A percentile compares a stretch with the other conserved stretches of the same genome.
phyloP scores from a whole-genome alignment of 345 rosid species.

The Nephelium lappaceum region DNA sequence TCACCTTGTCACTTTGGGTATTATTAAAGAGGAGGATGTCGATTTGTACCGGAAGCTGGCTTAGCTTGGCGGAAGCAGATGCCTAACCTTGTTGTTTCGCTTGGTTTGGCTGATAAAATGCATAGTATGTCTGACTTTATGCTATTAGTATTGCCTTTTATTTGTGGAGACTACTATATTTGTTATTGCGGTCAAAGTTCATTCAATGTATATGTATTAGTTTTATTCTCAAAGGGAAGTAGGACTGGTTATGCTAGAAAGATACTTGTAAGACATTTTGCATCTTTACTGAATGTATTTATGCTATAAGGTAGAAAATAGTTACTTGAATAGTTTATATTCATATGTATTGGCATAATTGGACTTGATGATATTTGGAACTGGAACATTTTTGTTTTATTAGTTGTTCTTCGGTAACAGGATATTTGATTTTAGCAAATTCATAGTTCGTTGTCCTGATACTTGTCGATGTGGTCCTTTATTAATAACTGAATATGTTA shows the following conservation, averaged over 20 bases:
- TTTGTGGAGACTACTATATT: not conserved
- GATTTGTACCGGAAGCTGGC: slow-evolving; percentile 79
- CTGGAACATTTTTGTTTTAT: not conserved
- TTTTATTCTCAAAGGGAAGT: no score
- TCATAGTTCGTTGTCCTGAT: not conserved
- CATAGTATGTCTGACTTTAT: slow-evolving; percentile 58
- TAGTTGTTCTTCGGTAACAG: no score
- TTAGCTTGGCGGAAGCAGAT: slow-evolving; percentile 99
- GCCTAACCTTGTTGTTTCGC: slow-evolving; percentile 94
- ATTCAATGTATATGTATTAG: no score
- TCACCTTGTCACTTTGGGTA: slow-evolving; percentile 95
- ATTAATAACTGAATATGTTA: not conserved
- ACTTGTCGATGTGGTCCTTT: not conserved
- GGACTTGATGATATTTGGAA: not conserved
- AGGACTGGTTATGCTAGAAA: no score
- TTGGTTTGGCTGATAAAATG: slow-evolving; percentile 90
- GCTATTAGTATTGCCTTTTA: not conserved
- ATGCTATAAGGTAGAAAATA: not conserved
- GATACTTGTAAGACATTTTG: not conserved
- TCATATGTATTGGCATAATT: not conserved
- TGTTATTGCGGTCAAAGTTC: not conserved
- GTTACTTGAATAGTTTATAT: not conserved
- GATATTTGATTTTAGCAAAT: not conserved
- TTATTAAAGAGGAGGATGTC: slow-evolving; percentile 74
- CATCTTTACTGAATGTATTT: not conserved